These are phyloP conservation scores for Escovopsis weberi DNA, from an alignment of 2,329 filamentous ascomycete genomes.

Conservation along the genomic window DNA sequence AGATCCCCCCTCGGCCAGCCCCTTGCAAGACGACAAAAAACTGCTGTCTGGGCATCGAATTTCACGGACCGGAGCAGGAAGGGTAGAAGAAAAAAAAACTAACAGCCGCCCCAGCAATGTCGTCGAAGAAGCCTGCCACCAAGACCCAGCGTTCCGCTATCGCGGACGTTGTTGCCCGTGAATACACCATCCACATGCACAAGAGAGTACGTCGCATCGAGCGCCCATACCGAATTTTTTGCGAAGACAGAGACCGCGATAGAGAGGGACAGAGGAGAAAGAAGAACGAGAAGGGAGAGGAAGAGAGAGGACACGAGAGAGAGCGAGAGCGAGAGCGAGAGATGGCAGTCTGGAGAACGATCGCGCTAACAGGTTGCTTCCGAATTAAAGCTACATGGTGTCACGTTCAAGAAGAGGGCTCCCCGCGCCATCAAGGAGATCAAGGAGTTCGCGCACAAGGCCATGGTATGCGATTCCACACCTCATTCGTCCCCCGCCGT, in stretches of 20 bases:
- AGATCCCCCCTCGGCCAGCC: too few relatives aligned
- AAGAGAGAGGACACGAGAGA: slow-evolving; percentile 1
- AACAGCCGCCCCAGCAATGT: slow-evolving; percentile 24
- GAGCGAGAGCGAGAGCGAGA: not conserved
- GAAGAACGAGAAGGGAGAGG: too few relatives aligned
- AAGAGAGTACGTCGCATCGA: slow-evolving; percentile 48
- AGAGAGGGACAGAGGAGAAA: too few relatives aligned
- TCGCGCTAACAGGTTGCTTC: slow-evolving; percentile 2
- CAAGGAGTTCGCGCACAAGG: slow-evolving; percentile 78
- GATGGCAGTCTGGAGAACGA: slow-evolving; percentile 2
- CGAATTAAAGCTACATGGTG: slow-evolving; percentile 68
- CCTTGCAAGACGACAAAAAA: too few relatives aligned
- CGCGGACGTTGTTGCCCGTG: slow-evolving; percentile 95
- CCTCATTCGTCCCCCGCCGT: not conserved
- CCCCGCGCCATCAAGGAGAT: slow-evolving; percentile 99
- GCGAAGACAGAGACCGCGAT: too few relatives aligned
- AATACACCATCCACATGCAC: slow-evolving; percentile 99
- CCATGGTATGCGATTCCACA: slow-evolving; percentile 63
- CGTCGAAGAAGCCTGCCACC: slow-evolving; percentile 26
- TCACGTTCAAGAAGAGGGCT: slow-evolving; percentile 99
- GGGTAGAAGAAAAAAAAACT: slow-evolving; percentile 8
- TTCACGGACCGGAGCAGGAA: too few relatives aligned
- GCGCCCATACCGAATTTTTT: too few relatives aligned
- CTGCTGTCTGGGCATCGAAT: too few relatives aligned
- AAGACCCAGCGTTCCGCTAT: slow-evolving; percentile 72